Evolutionary conservation across 306 rosid genomes (phyloP), one percentile per base, ranked within the genome.

Genomic region (Cicer arietinum): DNA sequence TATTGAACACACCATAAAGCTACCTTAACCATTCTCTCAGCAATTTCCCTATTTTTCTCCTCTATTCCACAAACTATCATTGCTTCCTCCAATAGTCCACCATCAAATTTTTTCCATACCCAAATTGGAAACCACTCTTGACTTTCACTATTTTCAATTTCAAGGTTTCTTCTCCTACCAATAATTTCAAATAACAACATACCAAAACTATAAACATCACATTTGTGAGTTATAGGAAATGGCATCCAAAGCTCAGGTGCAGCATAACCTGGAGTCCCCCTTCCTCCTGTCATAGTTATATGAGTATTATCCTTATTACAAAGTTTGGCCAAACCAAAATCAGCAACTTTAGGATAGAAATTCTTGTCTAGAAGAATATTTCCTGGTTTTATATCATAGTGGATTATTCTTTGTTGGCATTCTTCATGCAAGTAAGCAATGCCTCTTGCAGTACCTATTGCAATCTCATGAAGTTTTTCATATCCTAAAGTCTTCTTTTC

Each of bases 141-240:
- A 42, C 79, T 79, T 40, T 76, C 85, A 8, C 43, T 39, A 50
- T 74, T 57, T 4, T 67, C 77, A 7, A 0, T 8, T 11, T 73
- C 88, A 25, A 18, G 44, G 75, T 88, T 88, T 57, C 79, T 84
- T 81, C 88, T 81, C 58, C 77, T 75, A 16, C 92, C 88, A 0
- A 80, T 22, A 7, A 88, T 84, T 41, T 84, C 88, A 13, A 88
- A 88, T 17, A 88, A 47, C 8, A 86, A 52, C 86, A 88, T 88
- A 2, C 88, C 90, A 14, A 86, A 88, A 59, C 90, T 83, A 37
- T 81, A 88, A 13, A 88, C 89, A 74, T 85, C 91, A 10, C 91
- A 88, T 72, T 83, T 88, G 13, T 75, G 81, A 9, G 88, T 84
- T 3, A 88, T 5, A 0, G 84, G 85, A 75, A 79, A 85, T 11